phyloP scores from a whole-genome alignment of 768 basidiomycete genomes.

The Chalciporus pseudorubinellus region DNA sequence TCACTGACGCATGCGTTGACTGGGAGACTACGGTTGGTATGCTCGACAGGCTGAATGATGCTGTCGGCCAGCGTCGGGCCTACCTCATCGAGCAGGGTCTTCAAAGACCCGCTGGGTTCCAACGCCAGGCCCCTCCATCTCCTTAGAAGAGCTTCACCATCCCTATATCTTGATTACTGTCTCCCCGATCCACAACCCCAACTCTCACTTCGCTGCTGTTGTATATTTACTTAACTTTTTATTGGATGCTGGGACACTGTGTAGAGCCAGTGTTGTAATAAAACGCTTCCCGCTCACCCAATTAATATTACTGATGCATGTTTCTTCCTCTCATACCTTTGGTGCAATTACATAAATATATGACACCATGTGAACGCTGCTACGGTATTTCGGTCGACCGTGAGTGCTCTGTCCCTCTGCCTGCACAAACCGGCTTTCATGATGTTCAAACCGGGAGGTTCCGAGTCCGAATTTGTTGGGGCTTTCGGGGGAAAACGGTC shows the following conservation, averaged over 20 bases:
- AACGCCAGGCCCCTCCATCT: slow-evolving; percentile 14
- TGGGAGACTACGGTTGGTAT: slow-evolving; percentile 78
- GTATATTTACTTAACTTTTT: slow-evolving; percentile 12
- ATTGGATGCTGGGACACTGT: background rate
- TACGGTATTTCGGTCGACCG: no score
- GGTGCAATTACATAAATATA: no score
- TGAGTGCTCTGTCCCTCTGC: no score
- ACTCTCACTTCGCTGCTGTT: background rate
- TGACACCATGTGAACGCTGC: no score
- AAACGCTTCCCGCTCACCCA: background rate
- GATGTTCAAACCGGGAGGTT: no score
- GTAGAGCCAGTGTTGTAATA: background rate
- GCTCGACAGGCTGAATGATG: slow-evolving; percentile 67
- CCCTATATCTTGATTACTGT: background rate
- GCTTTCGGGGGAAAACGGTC: no score
- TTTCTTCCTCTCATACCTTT: background rate
- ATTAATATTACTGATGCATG: background rate
- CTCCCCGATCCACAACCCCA: no score
- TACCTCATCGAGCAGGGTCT: slow-evolving; percentile 26
- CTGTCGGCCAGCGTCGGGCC: slow-evolving; percentile 28
- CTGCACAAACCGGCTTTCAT: no score
- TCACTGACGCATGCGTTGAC: slow-evolving; percentile 90
- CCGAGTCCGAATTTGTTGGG: no score
- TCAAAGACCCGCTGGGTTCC: slow-evolving; percentile 28
- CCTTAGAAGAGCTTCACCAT: slow-evolving; percentile 5